Evolutionary conservation across 371 early-diverging fungal species (phyloP).

Genomic region (Nematocida homosporus): DNA sequence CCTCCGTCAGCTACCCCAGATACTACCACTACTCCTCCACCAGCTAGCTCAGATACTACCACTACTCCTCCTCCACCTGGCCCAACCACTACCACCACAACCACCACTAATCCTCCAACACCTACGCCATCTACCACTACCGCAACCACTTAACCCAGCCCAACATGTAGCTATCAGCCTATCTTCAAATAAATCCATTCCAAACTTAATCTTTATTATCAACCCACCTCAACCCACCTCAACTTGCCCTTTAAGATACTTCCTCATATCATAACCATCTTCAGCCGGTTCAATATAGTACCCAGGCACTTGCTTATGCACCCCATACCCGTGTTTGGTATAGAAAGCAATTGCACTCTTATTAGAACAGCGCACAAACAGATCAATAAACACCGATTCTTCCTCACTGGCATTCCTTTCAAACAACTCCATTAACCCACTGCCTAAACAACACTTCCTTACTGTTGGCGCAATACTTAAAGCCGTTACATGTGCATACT

Average conservation of each 20-base stretch:
- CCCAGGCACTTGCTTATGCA: conserved; percentile 78
- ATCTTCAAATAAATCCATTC: no score
- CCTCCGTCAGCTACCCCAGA: no score
- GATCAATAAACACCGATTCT: conserved; percentile 86
- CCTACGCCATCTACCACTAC: no score
- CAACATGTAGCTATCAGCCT: no score
- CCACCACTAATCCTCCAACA: no score
- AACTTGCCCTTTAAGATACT: conserved; percentile 28
- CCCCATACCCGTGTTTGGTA: conserved; percentile 80
- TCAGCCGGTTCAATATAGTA: conserved; percentile 73
- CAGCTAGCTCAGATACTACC: no score
- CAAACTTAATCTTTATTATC: no score
- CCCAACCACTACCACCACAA: no score
- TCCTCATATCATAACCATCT: conserved; percentile 67
- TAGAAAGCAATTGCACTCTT: conserved; percentile 89
- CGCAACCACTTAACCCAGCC: no score
- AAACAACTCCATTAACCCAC: conserved; percentile 78
- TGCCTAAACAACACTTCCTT: conserved; percentile 82
- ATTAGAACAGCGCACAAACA: conserved; percentile 91
- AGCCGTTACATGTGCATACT: conserved; percentile 94
- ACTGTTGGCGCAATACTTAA: conserved; percentile 89
- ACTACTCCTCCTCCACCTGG: no score
- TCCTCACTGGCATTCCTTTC: conserved; percentile 71
- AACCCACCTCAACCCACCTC: no score
- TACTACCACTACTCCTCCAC: no score